These are phyloP conservation scores for Colletotrichum scovillei DNA, from an alignment of 2,329 filamentous ascomycete species.

Conservation along the genomic window DNA sequence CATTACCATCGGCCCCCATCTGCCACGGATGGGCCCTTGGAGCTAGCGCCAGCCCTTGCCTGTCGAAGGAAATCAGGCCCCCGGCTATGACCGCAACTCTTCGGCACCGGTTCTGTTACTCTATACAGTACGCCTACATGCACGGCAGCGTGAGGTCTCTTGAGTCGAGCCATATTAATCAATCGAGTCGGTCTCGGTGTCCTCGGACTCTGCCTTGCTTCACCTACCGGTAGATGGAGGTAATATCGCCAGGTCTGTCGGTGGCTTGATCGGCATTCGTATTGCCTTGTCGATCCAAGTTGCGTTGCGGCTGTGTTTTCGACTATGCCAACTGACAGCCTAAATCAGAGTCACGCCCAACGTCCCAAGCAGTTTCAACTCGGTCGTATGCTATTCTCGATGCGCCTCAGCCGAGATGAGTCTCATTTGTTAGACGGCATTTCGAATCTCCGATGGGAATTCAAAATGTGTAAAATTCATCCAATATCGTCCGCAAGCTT, in stretches of 20 bases:
- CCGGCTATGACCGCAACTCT: background rate
- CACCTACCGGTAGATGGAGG: background rate
- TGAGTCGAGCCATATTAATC: background rate
- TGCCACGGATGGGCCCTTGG: background rate
- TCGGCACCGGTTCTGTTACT: background rate
- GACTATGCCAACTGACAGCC: background rate
- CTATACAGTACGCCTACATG: background rate
- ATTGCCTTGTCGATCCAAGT: background rate
- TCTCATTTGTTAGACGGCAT: background rate
- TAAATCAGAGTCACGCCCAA: background rate
- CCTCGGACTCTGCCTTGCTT: background rate
- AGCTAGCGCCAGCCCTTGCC: background rate
- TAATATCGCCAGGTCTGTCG: background rate
- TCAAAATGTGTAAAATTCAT: background rate
- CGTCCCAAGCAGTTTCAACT: background rate
- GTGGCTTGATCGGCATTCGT: background rate
- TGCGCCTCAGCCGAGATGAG: background rate
- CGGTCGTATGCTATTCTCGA: background rate
- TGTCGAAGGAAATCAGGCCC: background rate
- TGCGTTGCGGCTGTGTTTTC: constrained; percentile 1
- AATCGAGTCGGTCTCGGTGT: background rate
- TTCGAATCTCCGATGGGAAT: background rate
- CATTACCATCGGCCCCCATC: background rate
- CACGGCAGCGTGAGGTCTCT: background rate
- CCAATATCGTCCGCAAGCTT: background rate